Evolutionary conservation across 208 protist genomes (phyloP).

Genomic region (Trypanosoma avium): DNA sequence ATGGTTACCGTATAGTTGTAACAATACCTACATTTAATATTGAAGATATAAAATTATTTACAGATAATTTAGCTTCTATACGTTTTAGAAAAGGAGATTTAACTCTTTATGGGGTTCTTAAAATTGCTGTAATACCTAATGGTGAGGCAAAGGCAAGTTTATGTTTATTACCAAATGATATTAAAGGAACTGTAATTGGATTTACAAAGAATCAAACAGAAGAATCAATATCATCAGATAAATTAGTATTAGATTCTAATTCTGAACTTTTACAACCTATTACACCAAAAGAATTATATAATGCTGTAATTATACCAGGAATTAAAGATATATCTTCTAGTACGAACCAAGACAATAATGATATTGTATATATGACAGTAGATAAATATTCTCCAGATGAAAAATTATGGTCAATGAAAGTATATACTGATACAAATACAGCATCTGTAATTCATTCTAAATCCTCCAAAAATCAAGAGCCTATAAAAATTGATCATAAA

Average conservation of each 20-base stretch:
- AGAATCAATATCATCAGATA: not conserved
- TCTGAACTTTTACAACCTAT: constrained; percentile 16
- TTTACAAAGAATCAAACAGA: not conserved
- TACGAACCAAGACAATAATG: no score
- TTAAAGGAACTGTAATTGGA: constrained; percentile 25
- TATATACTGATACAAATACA: constrained; percentile 13
- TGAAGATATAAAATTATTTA: constrained; percentile 27
- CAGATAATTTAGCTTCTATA: constrained; percentile 24
- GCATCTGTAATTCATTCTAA: constrained; percentile 11
- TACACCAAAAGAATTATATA: constrained; percentile 21
- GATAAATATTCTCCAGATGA: constrained; percentile 17
- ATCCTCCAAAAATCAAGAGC: not conserved
- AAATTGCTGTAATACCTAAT: constrained; percentile 21
- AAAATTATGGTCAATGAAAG: constrained; percentile 19
- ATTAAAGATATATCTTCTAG: not conserved
- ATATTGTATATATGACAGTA: constrained; percentile 22
- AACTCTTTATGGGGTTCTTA: constrained; percentile 23
- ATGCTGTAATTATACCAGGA: constrained; percentile 25
- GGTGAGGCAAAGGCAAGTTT: constrained; percentile 22
- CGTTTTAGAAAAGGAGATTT: constrained; percentile 1
- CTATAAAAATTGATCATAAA: not conserved
- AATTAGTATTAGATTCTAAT: not conserved
- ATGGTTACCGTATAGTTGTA: constrained; percentile 24
- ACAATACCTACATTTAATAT: constrained; percentile 25
- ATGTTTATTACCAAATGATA: constrained; percentile 18